Evolutionary conservation across 768 basidiomycete genomes (phyloP).

Genomic region (Pisolithus marmoratus): DNA sequence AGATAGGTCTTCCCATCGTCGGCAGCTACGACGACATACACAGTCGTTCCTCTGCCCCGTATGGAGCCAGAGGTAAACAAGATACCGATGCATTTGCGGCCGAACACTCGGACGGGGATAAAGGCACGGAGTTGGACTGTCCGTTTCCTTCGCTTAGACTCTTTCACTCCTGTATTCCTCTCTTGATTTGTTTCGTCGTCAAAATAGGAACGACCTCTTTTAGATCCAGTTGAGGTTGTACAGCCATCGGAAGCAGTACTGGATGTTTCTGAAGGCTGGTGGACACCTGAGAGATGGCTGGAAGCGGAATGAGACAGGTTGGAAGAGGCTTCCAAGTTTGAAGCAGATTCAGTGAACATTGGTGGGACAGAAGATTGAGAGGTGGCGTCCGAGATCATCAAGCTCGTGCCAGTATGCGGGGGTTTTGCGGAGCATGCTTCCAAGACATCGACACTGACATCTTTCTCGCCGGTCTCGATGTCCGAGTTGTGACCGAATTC

Average conservation of each 20-base stretch:
- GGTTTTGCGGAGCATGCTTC: not conserved
- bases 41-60: slow-evolving; percentile 8
- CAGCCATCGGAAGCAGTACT: not conserved
- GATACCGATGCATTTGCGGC: not conserved
- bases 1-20: no score
- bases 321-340: not conserved
- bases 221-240: not conserved
- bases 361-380: not conserved
- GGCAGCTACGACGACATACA: no score
- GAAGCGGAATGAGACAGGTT: not conserved
- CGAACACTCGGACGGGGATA: slow-evolving; percentile 2
- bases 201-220: not conserved
- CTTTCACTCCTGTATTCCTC: not conserved
- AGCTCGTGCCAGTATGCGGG: no score
- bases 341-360: not conserved
- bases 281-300: not conserved
- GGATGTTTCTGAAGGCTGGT: not conserved
- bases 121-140: not conserved
- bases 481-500: slow-evolving; percentile 6
- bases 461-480: not conserved
- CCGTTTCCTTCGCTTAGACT: not conserved
- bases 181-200: not conserved
- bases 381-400: no score
- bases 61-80: slow-evolving; percentile 8
- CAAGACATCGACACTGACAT: not conserved